Conservation (phyloP, 148 eudicot genomes). For the Pouteria glomerata region DNA sequence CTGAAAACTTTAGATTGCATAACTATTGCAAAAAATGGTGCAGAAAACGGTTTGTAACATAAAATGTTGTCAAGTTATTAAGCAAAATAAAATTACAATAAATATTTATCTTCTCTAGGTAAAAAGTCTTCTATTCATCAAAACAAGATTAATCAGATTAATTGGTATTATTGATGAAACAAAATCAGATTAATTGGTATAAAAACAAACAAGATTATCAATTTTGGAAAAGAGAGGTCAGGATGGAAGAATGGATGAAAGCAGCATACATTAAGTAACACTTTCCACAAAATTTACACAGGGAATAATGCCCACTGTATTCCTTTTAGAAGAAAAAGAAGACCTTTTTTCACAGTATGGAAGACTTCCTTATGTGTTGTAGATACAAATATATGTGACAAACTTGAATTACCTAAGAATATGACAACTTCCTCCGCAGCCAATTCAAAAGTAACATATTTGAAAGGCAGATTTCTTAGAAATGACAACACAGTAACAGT, state of each 20-base stretch:
- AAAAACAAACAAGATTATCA: no score
- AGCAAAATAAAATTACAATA: neutral
- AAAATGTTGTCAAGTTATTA: neutral
- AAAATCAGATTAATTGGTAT: neutral
- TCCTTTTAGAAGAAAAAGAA: neutral
- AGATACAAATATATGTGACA: neutral
- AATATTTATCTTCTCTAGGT: neutral
- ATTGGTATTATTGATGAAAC: no score
- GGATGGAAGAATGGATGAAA: neutral
- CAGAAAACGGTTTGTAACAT: neutral
- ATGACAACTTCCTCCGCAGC: neutral
- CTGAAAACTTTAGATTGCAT: no score
- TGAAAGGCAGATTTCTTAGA: neutral
- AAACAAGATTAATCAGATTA: neutral
- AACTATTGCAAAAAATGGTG: neutral
- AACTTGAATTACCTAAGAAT: neutral
- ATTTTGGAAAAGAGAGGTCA: neutral
- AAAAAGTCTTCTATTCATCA: neutral
- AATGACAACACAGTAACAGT: neutral
- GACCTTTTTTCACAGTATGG: neutral
- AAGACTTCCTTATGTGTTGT: neutral
- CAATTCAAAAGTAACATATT: neutral
- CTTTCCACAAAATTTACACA: neutral
- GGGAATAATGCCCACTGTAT: no score
- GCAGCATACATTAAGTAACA: neutral